Base-by-base conservation (phyloP, 2,329 filamentous ascomycete species). In the Ascomycota sp. region DNA sequence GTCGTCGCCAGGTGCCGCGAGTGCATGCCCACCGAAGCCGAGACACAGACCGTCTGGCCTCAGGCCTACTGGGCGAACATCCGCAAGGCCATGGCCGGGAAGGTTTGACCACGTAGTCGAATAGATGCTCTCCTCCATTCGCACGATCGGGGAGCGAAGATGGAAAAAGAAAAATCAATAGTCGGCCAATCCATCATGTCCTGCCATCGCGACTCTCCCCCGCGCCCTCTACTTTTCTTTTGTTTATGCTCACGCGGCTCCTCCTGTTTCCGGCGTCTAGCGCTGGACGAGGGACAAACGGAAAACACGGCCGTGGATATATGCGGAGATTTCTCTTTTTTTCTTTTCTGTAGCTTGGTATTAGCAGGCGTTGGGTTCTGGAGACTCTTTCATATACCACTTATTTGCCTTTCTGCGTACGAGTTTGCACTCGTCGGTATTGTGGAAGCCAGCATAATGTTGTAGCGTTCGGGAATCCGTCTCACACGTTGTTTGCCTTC, bases 61-160 rank as follows among this genome's bases (percentile, higher is more conserved):
- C 55, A 60, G 30, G 68, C 66, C 11, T 75, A 75, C 42, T 74
- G 68, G 60, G 53, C 61, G 9, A 68, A 65, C 40, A 55, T 73
- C 27, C 59, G 55, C 32, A 69, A 69, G 42, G 58, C 63, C 11
- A 57, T 59, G 32, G 45, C 44, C 22, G 42, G 42, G 15, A 43
- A 44, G 33, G 43, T 42, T 36, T 48, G 35, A 45, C 5, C 11
- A 21, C 20, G 23, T 20, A 12, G 29, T 5, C 24, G 1, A 17
- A 17, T 3, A 17, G 15, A 17, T 4, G 15, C 15, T 17, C 15
- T 17, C 15, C 4, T 17, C 15, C 15, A 4, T 17, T 17, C 15
- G 3, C 15, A 17, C 15, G 15, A 4, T 17, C 15, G 15, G 15
- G 15, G 4, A 9, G 8, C 7, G 25, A 32, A 20, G 22, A 31